These are phyloP conservation scores for Chernovozyma sophiae-reginae DNA, from an alignment of 1,139 yeast genomes.

Conservation along the genomic window DNA sequence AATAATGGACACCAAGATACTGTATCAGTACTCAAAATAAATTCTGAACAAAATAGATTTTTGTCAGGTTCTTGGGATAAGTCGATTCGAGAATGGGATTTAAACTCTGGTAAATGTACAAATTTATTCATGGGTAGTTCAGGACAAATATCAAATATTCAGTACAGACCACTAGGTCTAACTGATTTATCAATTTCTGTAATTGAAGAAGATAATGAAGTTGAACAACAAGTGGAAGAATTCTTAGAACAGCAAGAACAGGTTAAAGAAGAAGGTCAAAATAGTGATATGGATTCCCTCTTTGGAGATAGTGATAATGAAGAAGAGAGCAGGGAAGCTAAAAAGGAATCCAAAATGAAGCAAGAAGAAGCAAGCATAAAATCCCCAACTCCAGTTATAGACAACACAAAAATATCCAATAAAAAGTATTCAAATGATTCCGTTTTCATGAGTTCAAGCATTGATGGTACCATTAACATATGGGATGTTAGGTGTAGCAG, in stretches of 20 bases:
- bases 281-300: conserved; percentile 67
- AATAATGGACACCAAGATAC: conserved; percentile 59
- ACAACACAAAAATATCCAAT: conserved; percentile 13
- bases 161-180: conserved; percentile 74
- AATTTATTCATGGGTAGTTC: conserved; percentile 50
- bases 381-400: conserved; percentile 7
- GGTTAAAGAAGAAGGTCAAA: conserved; percentile 35
- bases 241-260: conserved; percentile 5
- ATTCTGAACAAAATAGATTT: conserved; percentile 55
- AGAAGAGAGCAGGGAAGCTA: conserved; percentile 13
- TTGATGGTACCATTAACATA: conserved; percentile 76
- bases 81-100: conserved; percentile 76
- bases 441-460: conserved; percentile 72
- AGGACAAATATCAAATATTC: conserved; percentile 77
- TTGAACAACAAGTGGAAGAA: conserved; percentile 10
- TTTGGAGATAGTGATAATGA: conserved; percentile 79
- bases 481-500: conserved; percentile 70
- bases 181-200: conserved; percentile 23
- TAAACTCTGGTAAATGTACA: conserved; percentile 62
- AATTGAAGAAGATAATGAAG: conserved; percentile 14
- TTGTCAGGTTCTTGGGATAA: conserved; percentile 93
- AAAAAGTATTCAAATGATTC: conserved; percentile 43
- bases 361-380: conserved; percentile 18
- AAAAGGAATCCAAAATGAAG: conserved; percentile 8
- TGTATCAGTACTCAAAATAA: conserved; percentile 66